Evolutionary conservation across 768 basidiomycete genomes (phyloP), one percentile per base, ranked within the genome.

Genomic region (Tubosaeta brunneosetosa): DNA sequence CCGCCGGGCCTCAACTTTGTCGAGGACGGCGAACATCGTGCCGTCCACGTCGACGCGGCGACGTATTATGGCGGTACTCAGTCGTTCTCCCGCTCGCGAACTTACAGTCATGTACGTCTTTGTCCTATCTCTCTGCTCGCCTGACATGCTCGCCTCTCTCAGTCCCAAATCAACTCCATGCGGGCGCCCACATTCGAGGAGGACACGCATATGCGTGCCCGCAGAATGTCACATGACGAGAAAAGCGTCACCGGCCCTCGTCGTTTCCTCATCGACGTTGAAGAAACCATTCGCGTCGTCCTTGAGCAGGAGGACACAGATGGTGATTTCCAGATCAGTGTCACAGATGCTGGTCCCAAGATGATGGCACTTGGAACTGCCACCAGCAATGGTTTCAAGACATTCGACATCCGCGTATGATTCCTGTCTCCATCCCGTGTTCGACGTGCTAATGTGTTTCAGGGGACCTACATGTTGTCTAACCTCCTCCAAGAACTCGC

Each of bases 391-490:
- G 95, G 94, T 16, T 94, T 91, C 84, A 97, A 97, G 75, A 87
- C 86, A 3, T 97, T 97, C 68, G 95, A 99, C 71, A 92, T 98
- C 56, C 80, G 95, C 42, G 90, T 92, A 68, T 58, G 81, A 68
- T 2, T 52, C 33, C 37, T 45, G n/a, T 38, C 13, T 25, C 52
- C 27, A 17, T 41, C 19, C 14, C 54, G 16, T 33, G 19, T 50
- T 41, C 16, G 53, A 51, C 33, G 32, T 56, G 46, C 52, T 59
- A 48, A 56, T 26, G 47, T 25, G 41, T 55, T 62, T 14, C 65
- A 94, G 88, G 95, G 97, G 38, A 97, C 89, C n/a, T 99, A 98
- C 72, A 98, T 97, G 95, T 77, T 99, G 43, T 97, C 95, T 12
- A 98, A 97, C 71, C 82, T 99, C 25, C 79, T 99, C n/a, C 95